Percentiles rank a stretch among this genome's conserved stretches.
phyloP scores from a whole-genome alignment of 495 filamentous ascomycete species.

The Cudoniella acicularis region DNA sequence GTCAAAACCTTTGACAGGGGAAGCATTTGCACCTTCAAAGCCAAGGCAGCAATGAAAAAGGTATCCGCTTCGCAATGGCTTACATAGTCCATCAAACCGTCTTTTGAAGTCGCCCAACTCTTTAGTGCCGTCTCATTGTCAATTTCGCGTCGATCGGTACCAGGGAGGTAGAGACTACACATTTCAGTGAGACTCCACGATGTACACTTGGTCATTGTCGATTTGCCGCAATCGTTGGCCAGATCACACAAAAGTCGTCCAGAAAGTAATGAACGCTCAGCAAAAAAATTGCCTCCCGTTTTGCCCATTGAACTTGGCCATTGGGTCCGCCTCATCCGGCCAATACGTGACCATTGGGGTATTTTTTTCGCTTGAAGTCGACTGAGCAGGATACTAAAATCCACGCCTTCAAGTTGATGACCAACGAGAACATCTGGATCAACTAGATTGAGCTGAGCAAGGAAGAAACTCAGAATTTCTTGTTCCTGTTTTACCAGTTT shows the following conservation, averaged over 20 bases:
- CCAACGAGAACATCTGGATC: constrained; percentile 95
- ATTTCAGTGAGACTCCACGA: constrained; percentile 98
- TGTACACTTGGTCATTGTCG: constrained; percentile 93
- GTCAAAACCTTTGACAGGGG: constrained; percentile 92
- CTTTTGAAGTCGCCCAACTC: constrained; percentile 78
- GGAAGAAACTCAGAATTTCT: constrained; percentile 78
- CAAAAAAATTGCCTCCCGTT: constrained; percentile 82
- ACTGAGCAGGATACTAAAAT: constrained; percentile 85
- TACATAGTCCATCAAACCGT: constrained; percentile 89
- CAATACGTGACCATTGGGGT: constrained; percentile 88
- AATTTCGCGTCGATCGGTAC: constrained; percentile 66
- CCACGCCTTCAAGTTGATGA: constrained; percentile 95
- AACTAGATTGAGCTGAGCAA: constrained; percentile 79
- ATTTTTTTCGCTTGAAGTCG: constrained; percentile 87
- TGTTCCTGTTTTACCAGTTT: constrained; percentile 78
- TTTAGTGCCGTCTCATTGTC: constrained; percentile 85
- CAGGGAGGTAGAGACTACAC: constrained; percentile 79
- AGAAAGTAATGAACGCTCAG: constrained; percentile 83
- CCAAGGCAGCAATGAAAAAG: constrained; percentile 88
- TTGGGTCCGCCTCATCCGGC: constrained; percentile 72
- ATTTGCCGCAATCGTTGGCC: constrained; percentile 95
- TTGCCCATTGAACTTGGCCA: constrained; percentile 91
- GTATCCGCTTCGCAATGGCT: constrained; percentile 92
- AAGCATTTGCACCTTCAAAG: constrained; percentile 83
- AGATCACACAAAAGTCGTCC: constrained; percentile 91